These are phyloP conservation scores for Musa beccarii DNA, from an alignment of 176 grass and related monocot genomes.

Conservation along the genomic window DNA sequence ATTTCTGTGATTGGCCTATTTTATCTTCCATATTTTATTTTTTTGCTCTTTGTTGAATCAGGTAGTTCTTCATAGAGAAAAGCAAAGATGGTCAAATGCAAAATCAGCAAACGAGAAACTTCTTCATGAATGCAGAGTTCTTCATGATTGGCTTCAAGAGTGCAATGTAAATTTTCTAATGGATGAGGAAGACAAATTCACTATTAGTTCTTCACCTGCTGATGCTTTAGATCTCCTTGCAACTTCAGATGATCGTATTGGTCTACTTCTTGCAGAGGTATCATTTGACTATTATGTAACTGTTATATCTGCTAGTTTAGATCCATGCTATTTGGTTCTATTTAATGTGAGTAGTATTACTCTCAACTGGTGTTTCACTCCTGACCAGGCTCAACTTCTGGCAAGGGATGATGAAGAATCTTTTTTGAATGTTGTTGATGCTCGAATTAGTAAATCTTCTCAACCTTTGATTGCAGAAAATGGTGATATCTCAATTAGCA, in stretches of 20 bases:
- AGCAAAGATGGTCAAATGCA: constrained; percentile 30
- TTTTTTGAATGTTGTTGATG: constrained; percentile 33
- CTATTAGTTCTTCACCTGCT: constrained; percentile 47
- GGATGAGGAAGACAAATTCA: constrained; percentile 55
- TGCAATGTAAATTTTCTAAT: constrained; percentile 69
- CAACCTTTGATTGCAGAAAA: constrained; percentile 15
- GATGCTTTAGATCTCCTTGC: constrained; percentile 61
- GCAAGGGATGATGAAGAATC: constrained; percentile 47
- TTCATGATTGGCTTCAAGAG: constrained; percentile 65
- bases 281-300: constrained; percentile 1
- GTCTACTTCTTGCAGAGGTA: constrained; percentile 83
- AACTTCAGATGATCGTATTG: constrained; percentile 75
- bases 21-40: constrained; percentile 9
- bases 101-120: constrained; percentile 50
- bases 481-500: constrained; percentile 31
- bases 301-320: neutral
- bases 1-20: neutral
- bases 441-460: constrained; percentile 38
- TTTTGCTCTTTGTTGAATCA: constrained; percentile 13
- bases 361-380: too few species aligned
- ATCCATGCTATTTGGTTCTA: too few species aligned
- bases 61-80: constrained; percentile 56
- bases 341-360: too few species aligned
- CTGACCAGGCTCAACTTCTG: constrained; percentile 71
- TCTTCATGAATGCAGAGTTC: constrained; percentile 69